Evolutionary conservation across 2,329 filamentous ascomycete species (phyloP).

Genomic region (Knoxdaviesia proteae): DNA sequence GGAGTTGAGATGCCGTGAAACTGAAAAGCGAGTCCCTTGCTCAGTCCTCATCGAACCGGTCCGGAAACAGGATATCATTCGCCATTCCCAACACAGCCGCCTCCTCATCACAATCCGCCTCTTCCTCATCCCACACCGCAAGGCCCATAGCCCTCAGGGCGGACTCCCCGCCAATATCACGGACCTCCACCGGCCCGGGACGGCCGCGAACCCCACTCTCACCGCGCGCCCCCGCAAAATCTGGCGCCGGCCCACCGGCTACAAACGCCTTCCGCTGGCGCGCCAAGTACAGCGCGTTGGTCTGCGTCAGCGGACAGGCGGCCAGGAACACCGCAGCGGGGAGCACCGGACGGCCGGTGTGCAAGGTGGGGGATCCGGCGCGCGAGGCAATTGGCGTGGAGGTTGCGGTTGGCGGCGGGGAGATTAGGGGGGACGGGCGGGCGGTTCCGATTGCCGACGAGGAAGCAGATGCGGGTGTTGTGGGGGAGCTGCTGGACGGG

Average conservation of each 20-base stretch:
- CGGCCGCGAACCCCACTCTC: conserved; percentile 15
- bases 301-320: conserved; percentile 19
- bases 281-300: conserved; percentile 19
- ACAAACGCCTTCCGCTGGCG: conserved; percentile 21
- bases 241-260: conserved; percentile 18
- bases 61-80: conserved; percentile 20
- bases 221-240: conserved; percentile 15
- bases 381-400: neutral
- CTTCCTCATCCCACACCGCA: conserved; percentile 18
- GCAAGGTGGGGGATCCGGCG: neutral
- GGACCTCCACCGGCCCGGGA: conserved; percentile 16
- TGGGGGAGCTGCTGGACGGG: conserved; percentile 52
- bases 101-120: conserved; percentile 13
- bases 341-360: neutral
- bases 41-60: conserved; percentile 12
- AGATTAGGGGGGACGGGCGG: conserved; percentile 27
- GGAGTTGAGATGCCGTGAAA: no score
- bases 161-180: conserved; percentile 17
- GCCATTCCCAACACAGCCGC: conserved; percentile 15
- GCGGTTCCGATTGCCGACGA: conserved; percentile 36
- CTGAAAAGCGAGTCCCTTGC: no score
- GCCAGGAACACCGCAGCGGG: conserved; percentile 13
- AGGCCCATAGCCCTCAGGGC: conserved; percentile 20
- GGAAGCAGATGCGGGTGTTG: conserved; percentile 53
- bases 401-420: neutral